phyloP scores from a whole-genome alignment of 2,329 filamentous ascomycete genomes.

The Aspergillus luchuensis region DNA sequence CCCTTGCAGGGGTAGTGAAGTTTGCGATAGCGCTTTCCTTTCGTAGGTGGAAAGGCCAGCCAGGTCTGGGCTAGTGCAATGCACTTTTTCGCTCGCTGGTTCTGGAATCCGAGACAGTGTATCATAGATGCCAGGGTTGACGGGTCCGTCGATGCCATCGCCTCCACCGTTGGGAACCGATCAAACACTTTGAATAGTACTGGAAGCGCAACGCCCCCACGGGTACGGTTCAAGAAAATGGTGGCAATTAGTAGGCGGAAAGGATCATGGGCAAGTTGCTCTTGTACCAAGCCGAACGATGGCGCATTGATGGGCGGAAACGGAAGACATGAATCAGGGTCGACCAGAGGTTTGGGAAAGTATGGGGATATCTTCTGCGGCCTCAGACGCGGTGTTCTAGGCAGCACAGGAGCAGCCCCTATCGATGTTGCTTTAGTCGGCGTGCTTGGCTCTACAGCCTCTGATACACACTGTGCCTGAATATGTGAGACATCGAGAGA shows the following conservation, averaged over 20 bases:
- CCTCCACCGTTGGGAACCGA: slow-evolving; percentile 66
- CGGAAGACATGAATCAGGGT: slow-evolving; percentile 50
- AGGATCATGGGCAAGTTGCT: slow-evolving; percentile 71
- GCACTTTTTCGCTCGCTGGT: slow-evolving; percentile 66
- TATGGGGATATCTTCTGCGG: slow-evolving; percentile 45
- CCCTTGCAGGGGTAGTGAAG: slow-evolving; percentile 56
- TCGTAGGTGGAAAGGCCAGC: slow-evolving; percentile 63
- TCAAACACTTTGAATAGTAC: slow-evolving; percentile 69
- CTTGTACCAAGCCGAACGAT: slow-evolving; percentile 80
- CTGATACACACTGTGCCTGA: neutral
- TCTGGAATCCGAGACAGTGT: slow-evolving; percentile 69
- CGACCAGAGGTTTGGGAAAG: slow-evolving; percentile 38
- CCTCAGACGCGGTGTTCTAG: slow-evolving; percentile 22
- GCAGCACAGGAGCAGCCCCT: slow-evolving; percentile 11
- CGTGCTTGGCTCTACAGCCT: slow-evolving; percentile 5
- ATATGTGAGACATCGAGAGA: neutral
- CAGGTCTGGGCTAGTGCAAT: slow-evolving; percentile 72
- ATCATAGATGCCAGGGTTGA: slow-evolving; percentile 65
- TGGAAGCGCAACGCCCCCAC: slow-evolving; percentile 73
- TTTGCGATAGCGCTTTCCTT: slow-evolving; percentile 59
- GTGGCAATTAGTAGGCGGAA: slow-evolving; percentile 81
- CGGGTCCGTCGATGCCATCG: slow-evolving; percentile 61
- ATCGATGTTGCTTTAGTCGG: slow-evolving; percentile 12
- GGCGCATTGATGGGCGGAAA: slow-evolving; percentile 68
- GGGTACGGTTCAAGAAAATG: slow-evolving; percentile 81